Conservation (phyloP, 768 basidiomycete genomes). For the Mycena polygramma region DNA sequence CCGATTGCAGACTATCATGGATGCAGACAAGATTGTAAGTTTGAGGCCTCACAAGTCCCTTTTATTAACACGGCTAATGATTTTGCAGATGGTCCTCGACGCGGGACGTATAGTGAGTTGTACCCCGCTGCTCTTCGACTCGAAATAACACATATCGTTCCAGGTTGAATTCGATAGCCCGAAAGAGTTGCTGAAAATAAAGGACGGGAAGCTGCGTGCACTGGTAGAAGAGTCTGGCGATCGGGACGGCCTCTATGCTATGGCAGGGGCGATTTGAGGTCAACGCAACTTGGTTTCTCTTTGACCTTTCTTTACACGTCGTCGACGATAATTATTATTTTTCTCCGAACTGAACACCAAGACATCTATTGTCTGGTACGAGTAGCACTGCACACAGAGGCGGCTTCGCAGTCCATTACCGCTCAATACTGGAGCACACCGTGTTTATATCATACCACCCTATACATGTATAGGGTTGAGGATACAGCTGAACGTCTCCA, state of each 20-base stretch:
- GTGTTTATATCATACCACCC: too few species aligned
- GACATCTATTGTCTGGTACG: too few species aligned
- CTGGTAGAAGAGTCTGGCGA: slow-evolving; percentile 73
- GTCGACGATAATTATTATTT: too few species aligned
- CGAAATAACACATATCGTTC: background rate
- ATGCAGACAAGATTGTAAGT: slow-evolving; percentile 48
- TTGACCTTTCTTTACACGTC: too few species aligned
- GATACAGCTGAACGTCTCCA: too few species aligned
- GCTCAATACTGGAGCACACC: too few species aligned
- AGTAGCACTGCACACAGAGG: too few species aligned
- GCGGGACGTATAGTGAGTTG: slow-evolving; percentile 53
- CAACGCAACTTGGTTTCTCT: too few species aligned
- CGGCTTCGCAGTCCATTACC: too few species aligned
- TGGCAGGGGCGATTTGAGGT: slow-evolving; percentile 46
- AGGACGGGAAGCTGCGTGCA: slow-evolving; percentile 62
- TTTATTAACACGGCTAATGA: slow-evolving; percentile 7
- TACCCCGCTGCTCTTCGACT: background rate
- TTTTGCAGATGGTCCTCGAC: slow-evolving; percentile 53
- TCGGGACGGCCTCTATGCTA: slow-evolving; percentile 58
- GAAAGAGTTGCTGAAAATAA: slow-evolving; percentile 60
- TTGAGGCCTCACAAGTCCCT: slow-evolving; percentile 26
- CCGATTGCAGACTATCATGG: slow-evolving; percentile 42
- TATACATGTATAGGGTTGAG: too few species aligned
- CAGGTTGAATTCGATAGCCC: slow-evolving; percentile 70
- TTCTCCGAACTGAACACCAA: too few species aligned